Base-by-base conservation (phyloP, 768 basidiomycete genomes). In the Tubosaeta sp. region DNA sequence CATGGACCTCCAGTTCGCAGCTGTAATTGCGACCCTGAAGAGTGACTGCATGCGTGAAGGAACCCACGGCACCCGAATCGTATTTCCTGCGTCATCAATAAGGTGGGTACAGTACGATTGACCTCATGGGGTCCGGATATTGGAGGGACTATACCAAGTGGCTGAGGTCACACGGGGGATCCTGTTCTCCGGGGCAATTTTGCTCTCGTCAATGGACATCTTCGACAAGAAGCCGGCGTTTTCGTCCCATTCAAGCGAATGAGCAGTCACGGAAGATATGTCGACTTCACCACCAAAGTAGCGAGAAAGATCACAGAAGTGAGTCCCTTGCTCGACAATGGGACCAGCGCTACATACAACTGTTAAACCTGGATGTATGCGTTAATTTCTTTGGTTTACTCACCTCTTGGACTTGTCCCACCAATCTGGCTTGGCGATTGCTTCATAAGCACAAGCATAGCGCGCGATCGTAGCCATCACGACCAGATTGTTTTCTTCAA, bases 221-320 rank as follows among this genome's bases (percentile, higher is more conserved):
- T 90, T 91, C 55, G 83, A 83, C 30, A 98, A 80, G 16, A 81
- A 70, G 30, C 95, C 95, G 10, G 95, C 87, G 56, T 83, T 80
- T 69, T 97, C 94, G 65, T 91, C 76, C 87, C 87, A 93, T 65
- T 95, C 94, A 29, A 97, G 78, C 9, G 94, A 91, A 64, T 93
- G 90, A 14, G 94, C 95, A 34, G 67, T 73, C 35, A 92, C 87
- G 30, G 79, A 80, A 46, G 82, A 72, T 54, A 94, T 83, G 63
- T 96, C 90, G 51, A 96, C 91, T 58, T 95, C 90, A 14, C 95
- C 95, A 46, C 94, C 95, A 64, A 98, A 97, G 76, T 95, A 95
- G 58, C 95, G 87, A 35, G 93, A 96, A 39, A 96, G 79, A 72
- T 97, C 94, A 61, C 91, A 94, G 73, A 97, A 95, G 74, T 98